Conservation (phyloP, 306 rosid genomes). For the Crotalaria pallida region DNA sequence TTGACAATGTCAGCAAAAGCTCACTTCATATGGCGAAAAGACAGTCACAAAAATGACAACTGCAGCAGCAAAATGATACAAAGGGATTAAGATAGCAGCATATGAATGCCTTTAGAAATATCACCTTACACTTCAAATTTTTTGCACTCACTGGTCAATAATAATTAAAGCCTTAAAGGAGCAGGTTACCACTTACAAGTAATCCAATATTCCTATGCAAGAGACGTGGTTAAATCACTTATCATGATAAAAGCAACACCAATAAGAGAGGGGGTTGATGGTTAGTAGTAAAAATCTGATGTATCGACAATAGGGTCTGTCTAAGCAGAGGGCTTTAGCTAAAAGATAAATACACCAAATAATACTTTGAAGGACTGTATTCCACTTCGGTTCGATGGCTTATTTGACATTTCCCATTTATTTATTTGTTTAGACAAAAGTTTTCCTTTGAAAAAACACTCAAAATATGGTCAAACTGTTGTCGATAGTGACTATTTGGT, state of each 20-base stretch:
- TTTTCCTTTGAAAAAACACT: not conserved
- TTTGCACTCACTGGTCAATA: not conserved
- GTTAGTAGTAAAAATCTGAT: not conserved
- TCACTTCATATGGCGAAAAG: not conserved
- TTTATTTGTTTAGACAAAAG: not conserved
- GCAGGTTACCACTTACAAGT: not conserved
- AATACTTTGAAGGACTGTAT: not conserved
- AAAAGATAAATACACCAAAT: not conserved
- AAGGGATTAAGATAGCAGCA: not conserved
- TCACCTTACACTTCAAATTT: not conserved
- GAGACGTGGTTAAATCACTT: not conserved
- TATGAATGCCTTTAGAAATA: not conserved
- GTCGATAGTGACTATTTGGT: not conserved
- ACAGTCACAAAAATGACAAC: slow-evolving; percentile 8
- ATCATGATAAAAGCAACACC: not conserved
- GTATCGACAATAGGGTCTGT: not conserved
- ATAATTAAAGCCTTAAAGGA: not conserved
- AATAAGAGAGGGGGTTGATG: not conserved
- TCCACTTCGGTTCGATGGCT: not conserved
- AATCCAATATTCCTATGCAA: not conserved
- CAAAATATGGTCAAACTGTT: not conserved
- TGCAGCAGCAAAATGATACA: not conserved
- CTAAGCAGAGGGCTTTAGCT: not conserved
- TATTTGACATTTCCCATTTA: not conserved
- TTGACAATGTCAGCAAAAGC: not conserved